Percentiles rank a stretch among this genome's conserved stretches.
phyloP scores from a whole-genome alignment of 2,329 filamentous ascomycete genomes.

The Colletotrichum filicis region DNA sequence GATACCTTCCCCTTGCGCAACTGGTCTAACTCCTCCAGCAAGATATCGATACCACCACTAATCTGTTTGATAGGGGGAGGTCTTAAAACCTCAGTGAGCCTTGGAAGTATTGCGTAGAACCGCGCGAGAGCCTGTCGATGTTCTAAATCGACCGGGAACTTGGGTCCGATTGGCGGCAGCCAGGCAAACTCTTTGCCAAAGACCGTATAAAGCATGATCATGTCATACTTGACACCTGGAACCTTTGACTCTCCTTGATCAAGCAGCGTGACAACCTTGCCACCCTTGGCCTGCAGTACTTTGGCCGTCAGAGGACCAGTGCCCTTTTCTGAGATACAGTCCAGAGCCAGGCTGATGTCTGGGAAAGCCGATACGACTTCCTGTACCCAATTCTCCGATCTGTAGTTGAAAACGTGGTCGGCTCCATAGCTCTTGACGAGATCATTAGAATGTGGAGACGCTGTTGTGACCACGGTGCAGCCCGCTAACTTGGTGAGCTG shows the following conservation, averaged over 20 bases:
- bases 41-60: conserved; percentile 35
- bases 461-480: conserved; percentile 21
- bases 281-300: conserved; percentile 40
- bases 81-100: conserved; percentile 28
- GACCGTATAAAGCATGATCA: conserved; percentile 41
- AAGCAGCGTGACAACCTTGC: conserved; percentile 43
- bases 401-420: conserved; percentile 59
- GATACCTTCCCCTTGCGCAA: conserved; percentile 38
- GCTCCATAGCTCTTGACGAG: conserved; percentile 56
- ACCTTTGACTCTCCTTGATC: conserved; percentile 36
- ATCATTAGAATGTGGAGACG: conserved; percentile 45
- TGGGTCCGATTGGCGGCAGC: conserved; percentile 42
- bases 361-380: conserved; percentile 33
- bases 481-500: conserved; percentile 20
- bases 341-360: conserved; percentile 41
- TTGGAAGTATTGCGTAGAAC: conserved; percentile 38
- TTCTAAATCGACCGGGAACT: conserved; percentile 41
- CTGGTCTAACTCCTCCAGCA: conserved; percentile 35
- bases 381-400: conserved; percentile 9
- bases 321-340: conserved; percentile 44
- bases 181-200: conserved; percentile 40
- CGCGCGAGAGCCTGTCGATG: conserved; percentile 39
- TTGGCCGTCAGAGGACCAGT: conserved; percentile 41
- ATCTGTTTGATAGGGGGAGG: conserved; percentile 35
- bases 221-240: conserved; percentile 36